These are phyloP conservation scores for Puya raimondii DNA, from an alignment of 176 grass and related monocot species.

Conservation along the genomic window DNA sequence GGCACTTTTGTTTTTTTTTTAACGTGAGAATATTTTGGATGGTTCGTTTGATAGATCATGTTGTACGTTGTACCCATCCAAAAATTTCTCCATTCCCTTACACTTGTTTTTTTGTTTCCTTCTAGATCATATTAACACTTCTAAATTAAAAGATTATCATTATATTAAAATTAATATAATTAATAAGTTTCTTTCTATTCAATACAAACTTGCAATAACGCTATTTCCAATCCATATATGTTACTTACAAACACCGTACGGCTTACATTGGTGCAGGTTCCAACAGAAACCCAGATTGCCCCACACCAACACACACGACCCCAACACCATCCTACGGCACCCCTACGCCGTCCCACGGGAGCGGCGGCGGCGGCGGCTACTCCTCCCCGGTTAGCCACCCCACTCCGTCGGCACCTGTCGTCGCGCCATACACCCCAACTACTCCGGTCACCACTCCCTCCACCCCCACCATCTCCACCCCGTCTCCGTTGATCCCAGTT, in stretches of 20 bases:
- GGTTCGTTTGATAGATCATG: no score
- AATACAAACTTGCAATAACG: background rate
- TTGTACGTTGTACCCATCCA: no score
- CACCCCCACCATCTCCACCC: constrained; percentile 29
- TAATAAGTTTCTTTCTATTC: background rate
- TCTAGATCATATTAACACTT: no score
- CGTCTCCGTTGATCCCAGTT: constrained; percentile 22
- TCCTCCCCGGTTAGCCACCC: background rate
- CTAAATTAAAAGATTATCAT: background rate
- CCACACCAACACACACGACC: constrained; percentile 28
- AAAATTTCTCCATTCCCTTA: no score
- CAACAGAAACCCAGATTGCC: constrained; percentile 32
- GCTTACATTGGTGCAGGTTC: constrained; percentile 5
- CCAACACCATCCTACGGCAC: constrained; percentile 17
- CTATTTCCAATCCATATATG: constrained; percentile 14
- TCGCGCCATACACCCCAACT: background rate
- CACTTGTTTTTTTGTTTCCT: no score
- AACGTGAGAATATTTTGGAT: no score
- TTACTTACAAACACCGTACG: constrained; percentile 13
- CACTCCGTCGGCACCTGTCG: no score
- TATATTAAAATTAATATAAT: constrained; percentile 5
- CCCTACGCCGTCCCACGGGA: background rate
- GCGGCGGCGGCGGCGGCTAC: constrained; percentile 3
- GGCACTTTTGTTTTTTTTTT: no score
- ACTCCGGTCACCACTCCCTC: background rate